Evolutionary conservation across 2,329 filamentous ascomycete genomes (phyloP).

Genomic region (Penicillium crustosum): DNA sequence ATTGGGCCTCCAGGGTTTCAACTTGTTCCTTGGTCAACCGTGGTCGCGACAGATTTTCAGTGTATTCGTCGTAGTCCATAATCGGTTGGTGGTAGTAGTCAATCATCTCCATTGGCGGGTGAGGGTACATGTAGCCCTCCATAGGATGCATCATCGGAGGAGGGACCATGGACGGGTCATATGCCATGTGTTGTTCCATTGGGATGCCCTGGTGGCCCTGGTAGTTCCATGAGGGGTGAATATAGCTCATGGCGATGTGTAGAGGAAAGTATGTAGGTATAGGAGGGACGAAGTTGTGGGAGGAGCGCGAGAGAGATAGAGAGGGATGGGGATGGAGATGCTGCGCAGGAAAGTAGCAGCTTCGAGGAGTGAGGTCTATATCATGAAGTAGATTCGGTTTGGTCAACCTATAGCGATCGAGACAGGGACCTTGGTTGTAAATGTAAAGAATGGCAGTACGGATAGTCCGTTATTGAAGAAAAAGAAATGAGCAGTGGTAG

Average conservation of each 20-base stretch:
- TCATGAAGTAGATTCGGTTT: constrained; percentile 14
- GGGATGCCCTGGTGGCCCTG: constrained; percentile 36
- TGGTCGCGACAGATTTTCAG: constrained; percentile 50
- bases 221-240: constrained; percentile 41
- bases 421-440: constrained; percentile 4
- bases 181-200: constrained; percentile 40
- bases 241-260: constrained; percentile 38
- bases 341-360: constrained; percentile 23
- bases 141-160: constrained; percentile 41
- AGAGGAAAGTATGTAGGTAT: constrained; percentile 1
- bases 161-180: constrained; percentile 38
- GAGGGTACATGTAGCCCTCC: constrained; percentile 40
- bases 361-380: constrained; percentile 20
- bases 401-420: neutral
- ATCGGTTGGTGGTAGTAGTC: constrained; percentile 45
- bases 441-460: constrained; percentile 13
- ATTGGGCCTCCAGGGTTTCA: constrained; percentile 51
- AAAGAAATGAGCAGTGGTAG: constrained; percentile 25
- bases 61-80: constrained; percentile 49
- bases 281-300: constrained; percentile 6
- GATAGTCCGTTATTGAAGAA: constrained; percentile 16
- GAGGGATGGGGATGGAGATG: constrained; percentile 10
- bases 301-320: neutral
- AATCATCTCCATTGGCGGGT: constrained; percentile 44
- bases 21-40: constrained; percentile 54